These are phyloP conservation scores for Neurospora sp. DNA, from an alignment of 495 filamentous ascomycete species.

Conservation along the genomic window DNA sequence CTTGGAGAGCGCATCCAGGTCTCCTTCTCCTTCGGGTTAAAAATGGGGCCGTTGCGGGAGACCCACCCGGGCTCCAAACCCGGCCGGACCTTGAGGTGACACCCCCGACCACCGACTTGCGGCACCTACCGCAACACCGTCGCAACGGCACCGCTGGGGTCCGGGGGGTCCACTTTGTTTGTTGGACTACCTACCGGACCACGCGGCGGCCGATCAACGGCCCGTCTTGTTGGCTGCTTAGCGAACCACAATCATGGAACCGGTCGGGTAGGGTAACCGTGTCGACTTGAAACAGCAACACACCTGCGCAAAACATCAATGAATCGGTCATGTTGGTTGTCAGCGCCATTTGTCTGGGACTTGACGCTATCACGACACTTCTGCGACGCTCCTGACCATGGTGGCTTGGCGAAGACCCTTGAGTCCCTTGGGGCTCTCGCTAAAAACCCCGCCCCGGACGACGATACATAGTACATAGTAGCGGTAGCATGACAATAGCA, in stretches of 20 bases:
- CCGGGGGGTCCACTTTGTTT: not conserved
- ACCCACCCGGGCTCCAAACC: not conserved
- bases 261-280: not conserved
- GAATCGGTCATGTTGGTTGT: not conserved
- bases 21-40: not conserved
- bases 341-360: not conserved
- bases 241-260: not conserved
- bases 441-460: not conserved
- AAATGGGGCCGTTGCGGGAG: not conserved
- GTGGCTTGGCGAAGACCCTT: not conserved
- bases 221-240: not conserved
- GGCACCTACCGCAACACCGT: not conserved
- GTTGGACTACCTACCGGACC: not conserved
- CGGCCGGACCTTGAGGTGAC: not conserved
- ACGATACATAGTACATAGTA: no score
- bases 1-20: not conserved
- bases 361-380: not conserved
- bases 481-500: not conserved
- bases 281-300: not conserved
- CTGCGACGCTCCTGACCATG: not conserved
- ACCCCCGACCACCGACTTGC: not conserved
- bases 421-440: not conserved
- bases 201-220: not conserved
- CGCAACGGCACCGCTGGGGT: not conserved
- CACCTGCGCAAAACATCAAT: not conserved